phyloP scores from a whole-genome alignment of 306 rosid genomes.

The Cyamopsis tetragonoloba region DNA sequence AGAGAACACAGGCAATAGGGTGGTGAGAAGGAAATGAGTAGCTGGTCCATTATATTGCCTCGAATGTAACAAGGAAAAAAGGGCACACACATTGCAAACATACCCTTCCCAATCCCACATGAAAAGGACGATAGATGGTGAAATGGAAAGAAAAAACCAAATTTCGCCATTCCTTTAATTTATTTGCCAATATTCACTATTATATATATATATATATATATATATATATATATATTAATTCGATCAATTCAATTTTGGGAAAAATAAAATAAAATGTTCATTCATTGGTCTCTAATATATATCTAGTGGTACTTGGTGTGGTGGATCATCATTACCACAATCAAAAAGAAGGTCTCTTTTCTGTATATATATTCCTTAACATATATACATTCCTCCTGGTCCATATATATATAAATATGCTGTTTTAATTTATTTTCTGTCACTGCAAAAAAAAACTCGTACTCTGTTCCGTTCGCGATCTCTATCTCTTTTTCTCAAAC shows the following conservation, averaged over 20 bases:
- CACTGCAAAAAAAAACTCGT: slow-evolving; percentile 37
- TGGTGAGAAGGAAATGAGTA: neutral
- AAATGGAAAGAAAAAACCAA: slow-evolving; percentile 33
- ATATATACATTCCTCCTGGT: slow-evolving; percentile 31
- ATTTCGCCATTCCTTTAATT: slow-evolving; percentile 24
- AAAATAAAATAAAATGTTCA: slow-evolving; percentile 32
- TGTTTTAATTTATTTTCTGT: too few species aligned
- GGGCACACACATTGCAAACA: neutral
- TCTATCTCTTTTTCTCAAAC: slow-evolving; percentile 36
- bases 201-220: too few species aligned
- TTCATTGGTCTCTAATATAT: slow-evolving; percentile 30
- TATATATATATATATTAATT: too few species aligned
- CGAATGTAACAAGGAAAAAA: slow-evolving; percentile 3
- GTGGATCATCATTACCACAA: slow-evolving; percentile 69
- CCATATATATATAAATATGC: too few species aligned
- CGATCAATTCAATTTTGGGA: too few species aligned
- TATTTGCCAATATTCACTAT: slow-evolving; percentile 26
- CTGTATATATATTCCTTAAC: slow-evolving; percentile 32
- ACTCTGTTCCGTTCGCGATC: too few species aligned
- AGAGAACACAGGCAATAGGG: neutral
- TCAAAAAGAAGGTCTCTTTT: slow-evolving; percentile 47
- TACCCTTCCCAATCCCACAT: neutral
- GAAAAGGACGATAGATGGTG: slow-evolving; percentile 18
- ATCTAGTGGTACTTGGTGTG: slow-evolving; percentile 48
- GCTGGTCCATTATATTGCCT: slow-evolving; percentile 9